Conservation (phyloP, 2,329 filamentous ascomycete species). For the Scleromitrula shiraiana region DNA sequence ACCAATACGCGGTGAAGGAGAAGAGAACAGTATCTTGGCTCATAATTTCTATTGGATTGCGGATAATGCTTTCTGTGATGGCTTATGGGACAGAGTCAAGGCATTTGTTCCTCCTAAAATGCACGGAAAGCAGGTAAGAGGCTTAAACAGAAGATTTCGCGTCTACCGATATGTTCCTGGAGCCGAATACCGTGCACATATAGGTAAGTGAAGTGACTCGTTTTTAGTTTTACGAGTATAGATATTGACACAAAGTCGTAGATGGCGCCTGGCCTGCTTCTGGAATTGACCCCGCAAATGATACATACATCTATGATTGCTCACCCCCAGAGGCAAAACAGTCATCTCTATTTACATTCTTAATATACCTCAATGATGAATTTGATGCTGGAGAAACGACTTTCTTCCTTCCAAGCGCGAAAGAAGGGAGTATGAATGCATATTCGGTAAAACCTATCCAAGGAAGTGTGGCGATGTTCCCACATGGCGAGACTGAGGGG, state of each 20-base stretch:
- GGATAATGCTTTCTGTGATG: slow-evolving; percentile 54
- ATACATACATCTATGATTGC: slow-evolving; percentile 55
- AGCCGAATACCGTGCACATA: slow-evolving; percentile 63
- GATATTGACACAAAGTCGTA: slow-evolving; percentile 3
- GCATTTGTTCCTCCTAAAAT: slow-evolving; percentile 48
- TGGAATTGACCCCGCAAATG: slow-evolving; percentile 42
- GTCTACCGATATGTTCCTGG: slow-evolving; percentile 67
- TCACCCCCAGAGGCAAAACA: slow-evolving; percentile 52
- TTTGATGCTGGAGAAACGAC: slow-evolving; percentile 66
- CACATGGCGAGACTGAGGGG: slow-evolving; percentile 59
- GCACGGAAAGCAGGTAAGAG: slow-evolving; percentile 48
- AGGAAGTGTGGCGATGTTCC: slow-evolving; percentile 61
- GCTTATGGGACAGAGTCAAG: slow-evolving; percentile 53
- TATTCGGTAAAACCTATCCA: slow-evolving; percentile 62
- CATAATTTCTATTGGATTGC: slow-evolving; percentile 71
- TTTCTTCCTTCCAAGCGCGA: slow-evolving; percentile 57
- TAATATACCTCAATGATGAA: slow-evolving; percentile 64
- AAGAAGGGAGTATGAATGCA: slow-evolving; percentile 59
- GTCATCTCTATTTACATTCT: slow-evolving; percentile 60
- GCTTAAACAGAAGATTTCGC: slow-evolving; percentile 61
- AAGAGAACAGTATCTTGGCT: slow-evolving; percentile 54
- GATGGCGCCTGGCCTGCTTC: slow-evolving; percentile 68
- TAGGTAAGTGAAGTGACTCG: slow-evolving; percentile 33
- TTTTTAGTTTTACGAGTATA: background rate
- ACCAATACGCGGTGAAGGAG: slow-evolving; percentile 54